Conservation (phyloP, 2,329 filamentous ascomycete genomes). For the Fusarium sp. region DNA sequence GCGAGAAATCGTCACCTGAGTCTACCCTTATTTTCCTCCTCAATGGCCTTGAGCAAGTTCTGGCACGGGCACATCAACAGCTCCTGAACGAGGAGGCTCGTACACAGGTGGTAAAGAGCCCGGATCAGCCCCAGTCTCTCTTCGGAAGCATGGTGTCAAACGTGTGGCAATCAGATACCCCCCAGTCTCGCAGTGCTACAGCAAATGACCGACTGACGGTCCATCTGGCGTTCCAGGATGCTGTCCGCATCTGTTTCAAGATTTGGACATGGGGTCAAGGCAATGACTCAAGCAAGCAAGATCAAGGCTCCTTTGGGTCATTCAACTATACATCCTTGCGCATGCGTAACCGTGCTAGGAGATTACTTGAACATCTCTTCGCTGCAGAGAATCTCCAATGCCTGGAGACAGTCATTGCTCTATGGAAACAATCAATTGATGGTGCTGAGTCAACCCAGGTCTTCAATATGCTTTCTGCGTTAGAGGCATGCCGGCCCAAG, state of each 20-base stretch:
- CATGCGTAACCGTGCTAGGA: conserved; percentile 87
- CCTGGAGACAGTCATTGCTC: conserved; percentile 85
- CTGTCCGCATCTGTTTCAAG: conserved; percentile 86
- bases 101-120: conserved; percentile 73
- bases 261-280: conserved; percentile 94
- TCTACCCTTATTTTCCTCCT: conserved; percentile 83
- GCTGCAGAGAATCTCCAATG: conserved; percentile 92
- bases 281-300: conserved; percentile 64
- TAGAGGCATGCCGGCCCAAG: conserved; percentile 90
- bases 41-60: conserved; percentile 90
- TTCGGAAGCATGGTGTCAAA: conserved; percentile 95
- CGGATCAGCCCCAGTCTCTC: conserved; percentile 84
- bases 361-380: conserved; percentile 91
- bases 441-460: conserved; percentile 67
- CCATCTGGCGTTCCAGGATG: conserved; percentile 94
- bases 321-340: conserved; percentile 90
- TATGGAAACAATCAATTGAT: conserved; percentile 71
- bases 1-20: conserved; percentile 60
- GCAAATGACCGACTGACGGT: conserved; percentile 94
- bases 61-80: conserved; percentile 86
- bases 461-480: conserved; percentile 85
- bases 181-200: conserved; percentile 80
- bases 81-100: conserved; percentile 79
- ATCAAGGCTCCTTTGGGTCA: conserved; percentile 76
- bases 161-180: conserved; percentile 81